phyloP scores from a whole-genome alignment of 768 basidiomycete genomes.

The Amanita thiersii region DNA sequence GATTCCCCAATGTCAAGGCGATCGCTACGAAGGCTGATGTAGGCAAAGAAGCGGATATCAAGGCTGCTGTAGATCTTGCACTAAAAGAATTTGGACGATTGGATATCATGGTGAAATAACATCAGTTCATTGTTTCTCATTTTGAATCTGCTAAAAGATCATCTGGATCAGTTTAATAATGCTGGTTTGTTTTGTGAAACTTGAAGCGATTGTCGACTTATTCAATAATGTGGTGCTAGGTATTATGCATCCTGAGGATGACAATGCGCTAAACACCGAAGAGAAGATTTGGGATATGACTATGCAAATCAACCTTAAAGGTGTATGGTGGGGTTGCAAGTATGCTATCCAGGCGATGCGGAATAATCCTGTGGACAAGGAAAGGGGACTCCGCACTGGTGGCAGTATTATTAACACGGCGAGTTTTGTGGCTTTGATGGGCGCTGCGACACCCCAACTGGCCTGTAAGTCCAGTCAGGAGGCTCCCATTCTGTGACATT shows the following conservation, averaged over 20 bases:
- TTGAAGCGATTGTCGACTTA: not conserved
- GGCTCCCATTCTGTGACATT: not conserved
- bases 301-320: slow-evolving; percentile 93
- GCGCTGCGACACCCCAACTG: slow-evolving; percentile 97
- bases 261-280: slow-evolving; percentile 93
- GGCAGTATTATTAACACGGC: slow-evolving; percentile 98
- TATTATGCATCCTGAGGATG: slow-evolving; percentile 97
- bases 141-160: not conserved
- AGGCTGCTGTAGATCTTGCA: slow-evolving; percentile 71
- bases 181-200: slow-evolving; percentile 42
- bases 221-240: slow-evolving; percentile 31
- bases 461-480: slow-evolving; percentile 62
- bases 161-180: slow-evolving; percentile 73
- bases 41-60: slow-evolving; percentile 79
- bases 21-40: slow-evolving; percentile 79
- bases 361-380: slow-evolving; percentile 75
- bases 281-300: slow-evolving; percentile 95
- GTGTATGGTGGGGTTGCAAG: slow-evolving; percentile 99
- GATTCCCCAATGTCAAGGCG: slow-evolving; percentile 63
- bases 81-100: slow-evolving; percentile 86
- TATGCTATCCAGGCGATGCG: slow-evolving; percentile 97
- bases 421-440: slow-evolving; percentile 92
- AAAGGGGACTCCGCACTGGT: slow-evolving; percentile 71
- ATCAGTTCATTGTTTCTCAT: not conserved
- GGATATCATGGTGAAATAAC: slow-evolving; percentile 75